These are phyloP conservation scores for Grammothele lineata DNA, from an alignment of 768 basidiomycete genomes.

Conservation along the genomic window DNA sequence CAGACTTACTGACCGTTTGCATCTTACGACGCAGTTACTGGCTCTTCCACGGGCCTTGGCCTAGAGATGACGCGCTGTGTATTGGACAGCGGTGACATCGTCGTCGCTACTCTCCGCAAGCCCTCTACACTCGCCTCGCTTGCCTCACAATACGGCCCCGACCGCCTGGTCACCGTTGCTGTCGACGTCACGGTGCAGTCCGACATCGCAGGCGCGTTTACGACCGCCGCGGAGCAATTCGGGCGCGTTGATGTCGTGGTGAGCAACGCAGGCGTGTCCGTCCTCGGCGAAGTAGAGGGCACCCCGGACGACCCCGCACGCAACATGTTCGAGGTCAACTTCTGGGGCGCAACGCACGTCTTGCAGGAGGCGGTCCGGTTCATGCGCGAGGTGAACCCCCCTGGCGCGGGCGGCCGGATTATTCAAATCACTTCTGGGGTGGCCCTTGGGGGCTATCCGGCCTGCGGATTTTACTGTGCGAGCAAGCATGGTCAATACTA, in stretches of 20 bases:
- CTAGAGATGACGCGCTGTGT: conserved; percentile 15
- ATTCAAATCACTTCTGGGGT: conserved; percentile 28
- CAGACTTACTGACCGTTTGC: too few species aligned
- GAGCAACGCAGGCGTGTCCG: conserved; percentile 22
- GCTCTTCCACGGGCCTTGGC: conserved; percentile 23
- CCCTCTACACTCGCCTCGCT: conserved; percentile 22
- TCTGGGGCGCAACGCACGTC: conserved; percentile 26
- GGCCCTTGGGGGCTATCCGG: conserved; percentile 13
- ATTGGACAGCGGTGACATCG: conserved; percentile 22
- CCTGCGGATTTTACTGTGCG: conserved; percentile 11
- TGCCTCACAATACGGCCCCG: conserved; percentile 5
- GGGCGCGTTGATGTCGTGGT: conserved; percentile 23
- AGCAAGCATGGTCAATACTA: conserved; percentile 6
- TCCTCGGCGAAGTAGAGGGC: conserved; percentile 17
- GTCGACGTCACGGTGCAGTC: conserved; percentile 19
- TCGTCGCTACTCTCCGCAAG: conserved; percentile 24
- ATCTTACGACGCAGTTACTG: conserved; percentile 17
- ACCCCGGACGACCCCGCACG: conserved; percentile 17
- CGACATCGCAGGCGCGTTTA: conserved; percentile 18
- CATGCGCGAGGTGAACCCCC: conserved; percentile 35
- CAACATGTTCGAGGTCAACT: conserved; percentile 23
- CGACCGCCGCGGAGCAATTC: conserved; percentile 12
- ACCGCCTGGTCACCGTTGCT: conserved; percentile 17
- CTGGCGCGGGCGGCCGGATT: conserved; percentile 29
- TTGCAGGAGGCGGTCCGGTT: conserved; percentile 27